A percentile compares a stretch with the other conserved stretches of the same genome.
Evolutionary conservation across 352 stramenopile genomes (phyloP).

Genomic region (Pythium folliculosum): DNA sequence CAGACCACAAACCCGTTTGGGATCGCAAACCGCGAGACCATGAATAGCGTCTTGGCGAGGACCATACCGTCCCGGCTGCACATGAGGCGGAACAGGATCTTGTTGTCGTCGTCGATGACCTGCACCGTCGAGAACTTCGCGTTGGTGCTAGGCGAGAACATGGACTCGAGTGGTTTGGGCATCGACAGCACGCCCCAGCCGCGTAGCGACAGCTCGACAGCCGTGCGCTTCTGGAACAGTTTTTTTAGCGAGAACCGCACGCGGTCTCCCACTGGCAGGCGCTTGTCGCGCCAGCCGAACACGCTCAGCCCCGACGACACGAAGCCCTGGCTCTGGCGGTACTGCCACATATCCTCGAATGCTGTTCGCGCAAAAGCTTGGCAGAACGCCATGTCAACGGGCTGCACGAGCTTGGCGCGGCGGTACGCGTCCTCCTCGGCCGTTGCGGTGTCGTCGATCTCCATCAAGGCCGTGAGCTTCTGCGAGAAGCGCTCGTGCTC

Average conservation of each 20-base stretch:
- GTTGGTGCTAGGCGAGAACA: conserved; percentile 23
- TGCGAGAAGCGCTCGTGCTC: conserved; percentile 15
- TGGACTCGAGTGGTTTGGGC: conserved; percentile 5
- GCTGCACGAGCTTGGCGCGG: neutral
- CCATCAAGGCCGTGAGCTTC: conserved; percentile 1
- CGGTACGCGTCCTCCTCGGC: conserved; percentile 9
- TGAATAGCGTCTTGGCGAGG: conserved; percentile 24
- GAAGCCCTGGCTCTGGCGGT: conserved; percentile 20
- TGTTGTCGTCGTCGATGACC: conserved; percentile 29
- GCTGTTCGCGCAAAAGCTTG: conserved; percentile 9
- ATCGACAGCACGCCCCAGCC: conserved; percentile 28
- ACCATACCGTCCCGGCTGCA: conserved; percentile 11
- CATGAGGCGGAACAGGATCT: conserved; percentile 24
- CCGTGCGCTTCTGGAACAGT: conserved; percentile 16
- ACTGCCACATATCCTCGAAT: conserved; percentile 22
- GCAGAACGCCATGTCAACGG: conserved; percentile 6
- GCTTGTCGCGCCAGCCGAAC: conserved; percentile 41
- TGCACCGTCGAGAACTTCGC: conserved; percentile 15
- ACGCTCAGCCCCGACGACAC: conserved; percentile 29
- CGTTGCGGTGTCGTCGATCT: neutral
- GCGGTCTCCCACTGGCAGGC: conserved; percentile 18
- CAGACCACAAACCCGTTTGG: conserved; percentile 14
- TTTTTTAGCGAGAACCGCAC: conserved; percentile 42
- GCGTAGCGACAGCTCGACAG: conserved; percentile 20
- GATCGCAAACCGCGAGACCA: conserved; percentile 26